Percentiles rank a stretch among this genome's conserved stretches.
These are phyloP conservation scores for Talaromyces piceae DNA, from an alignment of 2,329 filamentous ascomycete genomes.

Conservation along the genomic window DNA sequence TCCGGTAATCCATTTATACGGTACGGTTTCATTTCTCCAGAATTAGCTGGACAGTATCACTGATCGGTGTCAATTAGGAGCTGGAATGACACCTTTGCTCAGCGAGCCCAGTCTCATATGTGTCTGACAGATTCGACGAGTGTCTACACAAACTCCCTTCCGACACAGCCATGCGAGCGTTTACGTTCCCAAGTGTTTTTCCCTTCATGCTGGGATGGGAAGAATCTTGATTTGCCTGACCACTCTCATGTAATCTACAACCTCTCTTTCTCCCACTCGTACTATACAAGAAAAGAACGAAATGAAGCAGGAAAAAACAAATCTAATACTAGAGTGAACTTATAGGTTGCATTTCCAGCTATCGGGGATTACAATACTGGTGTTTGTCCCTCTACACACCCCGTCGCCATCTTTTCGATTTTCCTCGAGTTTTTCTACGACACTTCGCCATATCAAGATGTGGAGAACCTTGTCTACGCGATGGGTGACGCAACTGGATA, in stretches of 20 bases:
- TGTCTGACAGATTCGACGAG: slow-evolving; percentile 46
- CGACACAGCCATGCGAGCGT: slow-evolving; percentile 38
- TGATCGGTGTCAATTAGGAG: slow-evolving; percentile 10
- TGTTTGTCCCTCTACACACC: slow-evolving; percentile 36
- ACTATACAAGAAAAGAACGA: too few species aligned
- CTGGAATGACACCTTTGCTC: slow-evolving; percentile 14
- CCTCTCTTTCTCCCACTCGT: too few species aligned
- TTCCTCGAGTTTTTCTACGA: slow-evolving; percentile 56
- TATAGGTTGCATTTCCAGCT: slow-evolving; percentile 26
- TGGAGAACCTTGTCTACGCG: slow-evolving; percentile 39
- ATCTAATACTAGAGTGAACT: neutral
- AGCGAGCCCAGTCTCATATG: slow-evolving; percentile 49
- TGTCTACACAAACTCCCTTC: slow-evolving; percentile 53
- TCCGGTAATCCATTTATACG: slow-evolving; percentile 16
- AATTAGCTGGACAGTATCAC: neutral
- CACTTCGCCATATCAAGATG: slow-evolving; percentile 43
- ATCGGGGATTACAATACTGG: slow-evolving; percentile 26
- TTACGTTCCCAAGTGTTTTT: slow-evolving; percentile 30
- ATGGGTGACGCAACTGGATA: slow-evolving; percentile 45
- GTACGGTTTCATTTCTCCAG: slow-evolving; percentile 2
- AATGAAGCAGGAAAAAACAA: neutral
- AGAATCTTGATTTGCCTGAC: slow-evolving; percentile 23
- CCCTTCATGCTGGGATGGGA: slow-evolving; percentile 32
- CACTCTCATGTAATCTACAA: slow-evolving; percentile 25
- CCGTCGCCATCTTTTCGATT: slow-evolving; percentile 49